Evolutionary conservation across 2,329 filamentous ascomycete genomes (phyloP).

Genomic region (Myriosclerotinia scirpicola): DNA sequence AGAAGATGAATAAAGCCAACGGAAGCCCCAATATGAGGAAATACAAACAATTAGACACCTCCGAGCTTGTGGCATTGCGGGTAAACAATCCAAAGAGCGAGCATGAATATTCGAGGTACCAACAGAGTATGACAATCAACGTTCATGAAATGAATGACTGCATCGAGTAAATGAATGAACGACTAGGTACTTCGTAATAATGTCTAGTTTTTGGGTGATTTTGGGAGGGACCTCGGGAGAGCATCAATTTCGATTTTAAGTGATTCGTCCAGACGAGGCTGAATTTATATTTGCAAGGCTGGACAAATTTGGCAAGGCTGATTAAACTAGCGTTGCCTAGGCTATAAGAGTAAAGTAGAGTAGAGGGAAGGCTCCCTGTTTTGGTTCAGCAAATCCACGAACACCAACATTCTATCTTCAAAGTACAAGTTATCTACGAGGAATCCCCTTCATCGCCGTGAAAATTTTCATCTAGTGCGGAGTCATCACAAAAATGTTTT

Average conservation of each 20-base stretch:
- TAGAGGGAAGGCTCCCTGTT: background rate
- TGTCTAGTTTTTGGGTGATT: no score
- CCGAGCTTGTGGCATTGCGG: background rate
- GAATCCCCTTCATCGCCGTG: background rate
- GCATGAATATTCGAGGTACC: background rate
- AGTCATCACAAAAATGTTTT: conserved; percentile 46
- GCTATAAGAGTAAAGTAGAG: background rate
- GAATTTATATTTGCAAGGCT: background rate
- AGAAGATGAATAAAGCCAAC: background rate
- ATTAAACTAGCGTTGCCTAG: background rate
- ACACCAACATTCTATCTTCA: background rate
- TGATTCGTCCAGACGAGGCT: background rate
- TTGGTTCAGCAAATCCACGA: background rate
- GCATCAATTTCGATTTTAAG: no score
- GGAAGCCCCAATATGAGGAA: background rate
- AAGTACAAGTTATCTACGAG: background rate
- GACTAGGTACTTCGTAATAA: no score
- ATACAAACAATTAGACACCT: background rate
- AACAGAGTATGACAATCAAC: background rate
- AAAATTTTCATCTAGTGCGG: background rate
- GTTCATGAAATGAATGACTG: background rate
- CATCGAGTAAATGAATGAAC: background rate
- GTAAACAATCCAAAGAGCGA: background rate
- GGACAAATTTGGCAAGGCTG: background rate
- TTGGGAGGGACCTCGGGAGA: background rate